phyloP scores from a whole-genome alignment of 2,329 filamentous ascomycete species.

The Colletotrichum higginsianum region DNA sequence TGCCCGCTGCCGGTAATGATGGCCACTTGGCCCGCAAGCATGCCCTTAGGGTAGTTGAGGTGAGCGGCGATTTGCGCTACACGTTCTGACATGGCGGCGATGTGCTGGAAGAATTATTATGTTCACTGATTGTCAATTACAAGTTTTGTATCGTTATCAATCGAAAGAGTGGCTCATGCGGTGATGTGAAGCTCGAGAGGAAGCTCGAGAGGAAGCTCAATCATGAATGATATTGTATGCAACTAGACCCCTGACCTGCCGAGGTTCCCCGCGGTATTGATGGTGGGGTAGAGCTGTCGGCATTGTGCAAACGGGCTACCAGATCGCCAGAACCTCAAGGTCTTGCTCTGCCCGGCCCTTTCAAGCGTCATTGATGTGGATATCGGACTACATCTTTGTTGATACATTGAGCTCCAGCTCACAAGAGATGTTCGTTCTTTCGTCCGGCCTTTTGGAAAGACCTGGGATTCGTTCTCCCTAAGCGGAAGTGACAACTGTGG shows the following conservation, averaged over 20 bases:
- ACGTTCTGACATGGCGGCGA: conserved; percentile 66
- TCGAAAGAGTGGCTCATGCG: neutral
- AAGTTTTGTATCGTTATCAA: neutral
- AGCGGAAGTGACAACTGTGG: conserved; percentile 4
- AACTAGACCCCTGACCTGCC: conserved; percentile 31
- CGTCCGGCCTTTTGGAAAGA: neutral
- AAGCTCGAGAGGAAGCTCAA: neutral
- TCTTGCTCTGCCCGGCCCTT: too few species aligned
- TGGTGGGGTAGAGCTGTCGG: conserved; percentile 31
- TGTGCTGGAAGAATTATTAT: neutral
- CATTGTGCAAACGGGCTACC: conserved; percentile 24
- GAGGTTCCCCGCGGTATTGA: conserved; percentile 43
- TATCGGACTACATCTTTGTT: too few species aligned
- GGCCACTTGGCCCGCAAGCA: conserved; percentile 84
- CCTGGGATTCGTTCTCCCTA: neutral
- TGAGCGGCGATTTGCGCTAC: conserved; percentile 82
- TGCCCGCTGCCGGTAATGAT: conserved; percentile 91
- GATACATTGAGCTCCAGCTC: neutral
- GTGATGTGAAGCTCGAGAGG: neutral
- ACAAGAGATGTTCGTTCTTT: neutral
- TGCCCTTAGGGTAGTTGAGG: conserved; percentile 85
- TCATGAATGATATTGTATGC: conserved; percentile 12
- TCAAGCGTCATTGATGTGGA: too few species aligned
- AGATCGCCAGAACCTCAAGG: neutral
- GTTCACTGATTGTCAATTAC: neutral